A percentile compares a stretch with the other conserved stretches of the same genome.
phyloP scores from a whole-genome alignment of 2,329 filamentous ascomycete genomes.

The Pestalotiopsis sp. region DNA sequence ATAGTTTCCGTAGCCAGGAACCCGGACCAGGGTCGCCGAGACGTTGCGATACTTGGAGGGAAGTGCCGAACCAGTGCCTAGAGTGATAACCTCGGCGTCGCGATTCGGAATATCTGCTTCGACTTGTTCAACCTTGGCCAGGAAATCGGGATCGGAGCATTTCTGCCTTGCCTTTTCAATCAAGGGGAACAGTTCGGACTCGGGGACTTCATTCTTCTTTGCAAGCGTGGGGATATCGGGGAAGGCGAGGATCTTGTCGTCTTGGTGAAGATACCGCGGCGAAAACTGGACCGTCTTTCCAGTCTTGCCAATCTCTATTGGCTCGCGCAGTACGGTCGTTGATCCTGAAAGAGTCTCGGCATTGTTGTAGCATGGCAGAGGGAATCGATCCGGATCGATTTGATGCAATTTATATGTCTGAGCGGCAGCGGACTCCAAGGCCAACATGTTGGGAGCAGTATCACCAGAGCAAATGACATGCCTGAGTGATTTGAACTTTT shows the following conservation, averaged over 20 bases:
- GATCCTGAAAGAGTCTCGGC: conserved; percentile 30
- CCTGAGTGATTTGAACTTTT: conserved; percentile 59
- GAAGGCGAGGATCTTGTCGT: conserved; percentile 48
- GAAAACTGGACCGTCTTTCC: conserved; percentile 51
- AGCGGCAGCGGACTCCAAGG: conserved; percentile 67
- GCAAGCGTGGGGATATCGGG: conserved; percentile 49
- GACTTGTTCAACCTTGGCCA: conserved; percentile 42
- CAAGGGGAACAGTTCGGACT: conserved; percentile 48
- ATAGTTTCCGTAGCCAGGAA: conserved; percentile 86
- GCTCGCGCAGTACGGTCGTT: conserved; percentile 16
- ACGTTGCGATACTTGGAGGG: conserved; percentile 97
- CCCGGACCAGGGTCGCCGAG: conserved; percentile 80
- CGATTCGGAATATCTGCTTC: conserved; percentile 70
- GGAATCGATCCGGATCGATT: conserved; percentile 76
- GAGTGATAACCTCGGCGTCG: conserved; percentile 80
- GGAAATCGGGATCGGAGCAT: conserved; percentile 25
- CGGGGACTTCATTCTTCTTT: conserved; percentile 36
- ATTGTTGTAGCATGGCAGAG: conserved; percentile 68
- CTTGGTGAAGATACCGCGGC: conserved; percentile 47
- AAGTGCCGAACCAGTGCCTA: conserved; percentile 88
- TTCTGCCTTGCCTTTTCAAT: conserved; percentile 49
- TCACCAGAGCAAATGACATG: conserved; percentile 81
- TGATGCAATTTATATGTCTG: conserved; percentile 71
- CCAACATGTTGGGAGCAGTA: conserved; percentile 73
- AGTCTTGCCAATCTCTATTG: conserved; percentile 42